Conservation (phyloP, 805 yeast species). For the Candida pseudoglaebosa region DNA sequence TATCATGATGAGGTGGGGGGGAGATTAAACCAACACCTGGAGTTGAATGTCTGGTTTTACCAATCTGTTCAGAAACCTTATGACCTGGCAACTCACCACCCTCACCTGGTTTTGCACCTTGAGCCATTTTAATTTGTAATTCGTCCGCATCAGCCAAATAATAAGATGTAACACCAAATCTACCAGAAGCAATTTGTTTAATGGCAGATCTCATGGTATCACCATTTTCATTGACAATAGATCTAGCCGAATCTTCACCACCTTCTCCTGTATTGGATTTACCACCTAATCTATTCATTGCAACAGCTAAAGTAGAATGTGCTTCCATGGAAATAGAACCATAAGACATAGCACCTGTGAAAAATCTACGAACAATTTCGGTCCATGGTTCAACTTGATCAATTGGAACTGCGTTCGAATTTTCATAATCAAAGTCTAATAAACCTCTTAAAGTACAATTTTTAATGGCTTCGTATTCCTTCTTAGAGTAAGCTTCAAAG, state of each 20-base stretch:
- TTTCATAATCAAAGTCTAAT: slow-evolving; percentile 81
- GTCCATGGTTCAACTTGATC: slow-evolving; percentile 99
- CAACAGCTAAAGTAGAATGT: slow-evolving; percentile 95
- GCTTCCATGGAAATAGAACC: slow-evolving; percentile 99
- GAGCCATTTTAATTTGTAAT: slow-evolving; percentile 97
- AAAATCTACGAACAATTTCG: slow-evolving; percentile 93
- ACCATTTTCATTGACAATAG: slow-evolving; percentile 75
- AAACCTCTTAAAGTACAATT: slow-evolving; percentile 93
- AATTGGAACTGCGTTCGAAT: slow-evolving; percentile 73
- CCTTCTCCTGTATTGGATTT: slow-evolving; percentile 99
- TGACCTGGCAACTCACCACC: slow-evolving; percentile 98
- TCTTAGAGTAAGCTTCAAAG: slow-evolving; percentile 82
- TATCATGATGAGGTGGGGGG: slow-evolving; percentile 99
- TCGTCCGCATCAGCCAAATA: slow-evolving; percentile 96
- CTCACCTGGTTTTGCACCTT: slow-evolving; percentile 99
- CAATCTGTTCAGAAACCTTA: slow-evolving; percentile 84
- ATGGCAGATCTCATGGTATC: slow-evolving; percentile 99
- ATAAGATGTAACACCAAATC: slow-evolving; percentile 96
- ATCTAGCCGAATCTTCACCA: slow-evolving; percentile 95
- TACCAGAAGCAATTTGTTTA: slow-evolving; percentile 95
- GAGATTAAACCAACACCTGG: slow-evolving; percentile 95
- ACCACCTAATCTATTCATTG: slow-evolving; percentile 97
- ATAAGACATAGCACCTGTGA: slow-evolving; percentile 99
- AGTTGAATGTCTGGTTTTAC: slow-evolving; percentile 93
- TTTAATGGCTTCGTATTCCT: slow-evolving; percentile 86